These are phyloP conservation scores for Gypsophila paniculata DNA, from an alignment of 179 eudicot species.

Conservation along the genomic window DNA sequence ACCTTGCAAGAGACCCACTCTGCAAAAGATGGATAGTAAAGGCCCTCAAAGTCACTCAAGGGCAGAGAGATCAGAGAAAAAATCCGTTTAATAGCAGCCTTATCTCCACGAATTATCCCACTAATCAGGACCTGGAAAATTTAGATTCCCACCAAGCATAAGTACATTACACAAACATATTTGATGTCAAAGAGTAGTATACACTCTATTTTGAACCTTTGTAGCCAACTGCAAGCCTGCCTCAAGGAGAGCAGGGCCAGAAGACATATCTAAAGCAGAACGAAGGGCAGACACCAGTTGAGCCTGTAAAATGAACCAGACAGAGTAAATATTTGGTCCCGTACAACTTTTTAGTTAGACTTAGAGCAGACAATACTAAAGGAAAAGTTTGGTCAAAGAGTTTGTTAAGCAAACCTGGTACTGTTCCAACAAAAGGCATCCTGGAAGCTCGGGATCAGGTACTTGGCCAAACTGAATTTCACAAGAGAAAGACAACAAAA, in stretches of 20 bases:
- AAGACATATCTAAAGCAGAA: constrained; percentile 73
- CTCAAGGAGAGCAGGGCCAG: constrained; percentile 87
- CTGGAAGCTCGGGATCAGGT: constrained; percentile 93
- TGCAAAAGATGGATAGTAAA: constrained; percentile 96
- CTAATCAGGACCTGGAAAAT: constrained; percentile 73
- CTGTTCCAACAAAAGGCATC: constrained; percentile 78
- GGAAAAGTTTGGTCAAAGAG: neutral
- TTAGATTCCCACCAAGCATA: constrained; percentile 14
- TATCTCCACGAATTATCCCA: constrained; percentile 83
- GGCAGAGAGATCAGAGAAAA: constrained; percentile 89
- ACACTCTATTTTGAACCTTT: constrained; percentile 49
- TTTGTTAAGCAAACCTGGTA: constrained; percentile 64
- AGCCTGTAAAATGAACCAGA: constrained; percentile 47
- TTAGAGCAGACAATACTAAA: neutral
- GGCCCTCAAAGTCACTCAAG: constrained; percentile 82
- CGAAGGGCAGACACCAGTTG: constrained; percentile 96
- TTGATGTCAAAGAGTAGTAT: constrained; percentile 11
- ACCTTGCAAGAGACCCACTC: constrained; percentile 99
- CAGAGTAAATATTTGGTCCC: constrained; percentile 1
- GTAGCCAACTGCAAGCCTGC: constrained; percentile 96
- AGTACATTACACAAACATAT: constrained; percentile 5
- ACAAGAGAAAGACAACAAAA: constrained; percentile 20
- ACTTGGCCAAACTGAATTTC: constrained; percentile 67
- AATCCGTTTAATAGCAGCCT: constrained; percentile 80
- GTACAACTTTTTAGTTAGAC: neutral